Evolutionary conservation across 345 rosid species (phyloP), one percentile per base, ranked within the genome.

Genomic region (Cardamine occulta): DNA sequence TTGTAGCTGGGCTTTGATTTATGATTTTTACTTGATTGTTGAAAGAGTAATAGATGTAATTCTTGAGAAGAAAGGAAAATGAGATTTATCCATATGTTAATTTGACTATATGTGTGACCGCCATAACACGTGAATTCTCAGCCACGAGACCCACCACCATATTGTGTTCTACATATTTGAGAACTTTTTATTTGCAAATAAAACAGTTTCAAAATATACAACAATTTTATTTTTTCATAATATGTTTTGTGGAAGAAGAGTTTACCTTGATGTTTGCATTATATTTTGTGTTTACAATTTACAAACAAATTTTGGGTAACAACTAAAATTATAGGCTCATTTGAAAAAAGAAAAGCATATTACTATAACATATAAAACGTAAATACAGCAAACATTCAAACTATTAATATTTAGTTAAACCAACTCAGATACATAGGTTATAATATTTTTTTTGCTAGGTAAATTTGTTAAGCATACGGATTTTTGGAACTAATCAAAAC

Each of bases 1-100:
- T 77, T 77, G 76, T 77, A 77, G 55, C 69, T 39, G 66, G n/a
- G 72, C 10, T 70, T 63, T 63, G 68, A 63, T 63, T 63, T 44
- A 63, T 76, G 64, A 42, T 55, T 63, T 45, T 45, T 55, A 44
- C 58, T 70, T 52, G 60, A 18, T 70, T 70, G 66, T n/a, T 63
- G 70, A 69, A 70, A 54, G 66, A 63, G 60, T 70, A 63, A 77
- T 70, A 63, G 57, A 69, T 76, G 49, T 56, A 53, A 62, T 62
- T 69, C 57, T 18, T 69, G 70, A 11, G 39, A 68, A 66, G 28
- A 74, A 58, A 26, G 14, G 6, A 49, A 60, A 34, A 62, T 0
- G 29, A 49, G 21, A 42, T 69, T 53, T 76, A n/a, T 53, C 7
- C 26, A 61, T 61, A 61, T 61, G 13, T 39, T 4, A 29, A 29